These are phyloP conservation scores for Suhomyces panamericanus DNA, from an alignment of 1,139 yeast species.

Conservation along the genomic window DNA sequence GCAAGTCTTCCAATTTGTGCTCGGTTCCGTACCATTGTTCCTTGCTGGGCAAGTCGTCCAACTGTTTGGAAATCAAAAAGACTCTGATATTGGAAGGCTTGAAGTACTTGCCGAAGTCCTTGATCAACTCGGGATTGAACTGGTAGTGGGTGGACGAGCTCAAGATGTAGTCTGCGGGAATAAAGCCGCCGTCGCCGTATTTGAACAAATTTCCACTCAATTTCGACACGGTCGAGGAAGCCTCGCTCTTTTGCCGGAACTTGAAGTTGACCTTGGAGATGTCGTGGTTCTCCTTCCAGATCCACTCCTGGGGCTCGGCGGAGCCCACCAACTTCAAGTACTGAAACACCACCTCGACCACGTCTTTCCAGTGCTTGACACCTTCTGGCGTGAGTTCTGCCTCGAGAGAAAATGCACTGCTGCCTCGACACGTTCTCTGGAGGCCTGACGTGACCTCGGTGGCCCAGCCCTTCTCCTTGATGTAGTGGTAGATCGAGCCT, in stretches of 20 bases:
- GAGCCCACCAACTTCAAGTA: slow-evolving; percentile 59
- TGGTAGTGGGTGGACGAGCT: slow-evolving; percentile 58
- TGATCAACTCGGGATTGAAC: slow-evolving; percentile 57
- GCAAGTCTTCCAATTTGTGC: slow-evolving; percentile 53
- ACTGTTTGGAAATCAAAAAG: slow-evolving; percentile 53
- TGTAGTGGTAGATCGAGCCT: slow-evolving; percentile 72
- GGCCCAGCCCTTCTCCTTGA: slow-evolving; percentile 79
- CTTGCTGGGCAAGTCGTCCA: slow-evolving; percentile 36
- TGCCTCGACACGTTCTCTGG: slow-evolving; percentile 66
- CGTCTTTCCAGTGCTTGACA: slow-evolving; percentile 58
- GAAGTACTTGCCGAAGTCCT: slow-evolving; percentile 51
- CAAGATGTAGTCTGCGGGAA: slow-evolving; percentile 66
- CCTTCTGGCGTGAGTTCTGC: slow-evolving; percentile 79
- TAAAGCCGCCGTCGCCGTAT: slow-evolving; percentile 35
- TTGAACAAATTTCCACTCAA: slow-evolving; percentile 47
- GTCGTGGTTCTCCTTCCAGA: slow-evolving; percentile 50
- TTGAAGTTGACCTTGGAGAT: slow-evolving; percentile 55
- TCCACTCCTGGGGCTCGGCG: slow-evolving; percentile 59
- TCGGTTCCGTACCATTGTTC: slow-evolving; percentile 95
- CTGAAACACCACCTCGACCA: slow-evolving; percentile 63
- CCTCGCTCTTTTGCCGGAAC: slow-evolving; percentile 65
- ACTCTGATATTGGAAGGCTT: slow-evolving; percentile 62
- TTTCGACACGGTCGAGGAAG: slow-evolving; percentile 60
- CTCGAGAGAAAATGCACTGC: slow-evolving; percentile 63
- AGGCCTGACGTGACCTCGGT: slow-evolving; percentile 76